phyloP scores from a whole-genome alignment of 2,329 filamentous ascomycete species.

The Sarocladiaceae sp. region DNA sequence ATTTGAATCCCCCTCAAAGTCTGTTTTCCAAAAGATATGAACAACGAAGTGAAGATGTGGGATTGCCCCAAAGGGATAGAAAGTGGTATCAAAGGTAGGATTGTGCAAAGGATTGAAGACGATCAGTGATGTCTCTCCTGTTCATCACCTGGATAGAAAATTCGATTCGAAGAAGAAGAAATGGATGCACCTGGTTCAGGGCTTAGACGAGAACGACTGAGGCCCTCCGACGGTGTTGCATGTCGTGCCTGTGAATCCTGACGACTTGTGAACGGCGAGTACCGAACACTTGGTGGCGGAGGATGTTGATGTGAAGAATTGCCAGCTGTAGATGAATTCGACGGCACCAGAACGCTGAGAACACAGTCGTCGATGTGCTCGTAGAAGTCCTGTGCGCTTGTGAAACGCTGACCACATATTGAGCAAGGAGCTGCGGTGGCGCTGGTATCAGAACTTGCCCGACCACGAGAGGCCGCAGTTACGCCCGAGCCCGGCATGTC shows the following conservation, averaged over 20 bases:
- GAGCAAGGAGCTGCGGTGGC: conserved; percentile 77
- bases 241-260: background rate
- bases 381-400: conserved; percentile 91
- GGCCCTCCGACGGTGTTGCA: too few species aligned
- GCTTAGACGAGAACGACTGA: too few species aligned
- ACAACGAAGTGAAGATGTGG: too few species aligned
- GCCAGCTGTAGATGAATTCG: background rate
- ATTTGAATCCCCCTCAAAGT: background rate
- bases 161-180: too few species aligned
- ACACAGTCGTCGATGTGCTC: conserved; percentile 79
- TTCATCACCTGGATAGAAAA: too few species aligned
- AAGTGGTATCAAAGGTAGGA: too few species aligned
- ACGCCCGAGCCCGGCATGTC: conserved; percentile 14
- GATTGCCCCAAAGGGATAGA: too few species aligned
- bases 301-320: background rate
- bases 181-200: too few species aligned
- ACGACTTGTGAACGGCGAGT: background rate
- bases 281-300: background rate
- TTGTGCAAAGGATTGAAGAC: too few species aligned
- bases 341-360: conserved; percentile 52
- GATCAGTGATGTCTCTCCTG: too few species aligned
- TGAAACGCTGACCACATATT: conserved; percentile 76
- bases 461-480: conserved; percentile 8
- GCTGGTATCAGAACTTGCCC: conserved; percentile 4
- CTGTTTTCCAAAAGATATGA: too few species aligned